Evolutionary conservation across 1,284 basidiomycete species (phyloP).

Genomic region (Apiotrichum montevideense): DNA sequence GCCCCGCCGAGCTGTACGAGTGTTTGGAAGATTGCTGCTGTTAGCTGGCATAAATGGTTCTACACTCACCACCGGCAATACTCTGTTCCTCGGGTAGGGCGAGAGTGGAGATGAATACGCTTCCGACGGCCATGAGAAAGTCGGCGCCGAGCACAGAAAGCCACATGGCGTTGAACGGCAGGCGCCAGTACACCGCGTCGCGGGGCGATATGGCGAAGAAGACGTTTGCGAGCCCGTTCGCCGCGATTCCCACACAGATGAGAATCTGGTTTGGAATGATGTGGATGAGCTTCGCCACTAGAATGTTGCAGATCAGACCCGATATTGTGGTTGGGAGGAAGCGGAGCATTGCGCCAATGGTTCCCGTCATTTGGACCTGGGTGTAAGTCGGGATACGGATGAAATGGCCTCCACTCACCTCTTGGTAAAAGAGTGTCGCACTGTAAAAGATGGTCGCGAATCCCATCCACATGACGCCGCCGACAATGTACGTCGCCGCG

Average conservation of each 20-base stretch:
- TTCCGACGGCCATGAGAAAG: constrained; percentile 68
- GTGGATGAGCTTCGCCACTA: constrained; percentile 43
- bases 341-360: constrained; percentile 64
- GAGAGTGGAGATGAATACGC: constrained; percentile 68
- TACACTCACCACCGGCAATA: constrained; percentile 65
- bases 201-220: constrained; percentile 67
- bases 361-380: constrained; percentile 29
- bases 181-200: constrained; percentile 65
- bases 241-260: constrained; percentile 59
- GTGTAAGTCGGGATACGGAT: too few species aligned
- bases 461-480: constrained; percentile 62
- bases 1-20: constrained; percentile 60
- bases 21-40: constrained; percentile 51
- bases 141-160: constrained; percentile 69
- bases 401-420: constrained; percentile 5
- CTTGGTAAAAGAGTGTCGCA: constrained; percentile 37
- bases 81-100: constrained; percentile 67
- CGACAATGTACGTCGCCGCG: constrained; percentile 60
- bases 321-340: constrained; percentile 69
- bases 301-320: constrained; percentile 60
- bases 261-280: constrained; percentile 33
- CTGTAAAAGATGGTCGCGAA: constrained; percentile 49
- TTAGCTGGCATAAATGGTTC: background rate
- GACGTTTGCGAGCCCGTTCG: constrained; percentile 56
- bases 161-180: constrained; percentile 69